Base-by-base conservation (phyloP, 164 flowering plant species). In the Pachysandra terminalis region DNA sequence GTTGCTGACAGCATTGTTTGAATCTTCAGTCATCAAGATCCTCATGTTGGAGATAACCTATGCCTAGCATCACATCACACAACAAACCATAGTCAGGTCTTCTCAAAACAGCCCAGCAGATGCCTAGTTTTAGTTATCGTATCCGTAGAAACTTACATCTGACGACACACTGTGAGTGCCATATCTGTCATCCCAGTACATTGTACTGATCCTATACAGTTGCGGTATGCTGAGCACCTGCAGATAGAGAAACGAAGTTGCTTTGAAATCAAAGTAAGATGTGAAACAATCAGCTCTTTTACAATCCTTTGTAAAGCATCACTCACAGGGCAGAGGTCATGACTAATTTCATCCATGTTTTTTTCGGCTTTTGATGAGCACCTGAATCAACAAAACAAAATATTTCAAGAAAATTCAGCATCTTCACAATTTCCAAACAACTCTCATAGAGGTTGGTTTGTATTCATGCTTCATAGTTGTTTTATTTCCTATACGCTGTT, bases 161-260 rank as follows among this genome's bases (percentile, higher is more conserved):
- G 96, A 66, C 49, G 96, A 86, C 51, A 96, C 88, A 75, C 98
- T 90, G 70, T 87, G 97, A 0, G 98, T 93, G 75, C 98, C 98
- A 77, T 93, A 93, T 79, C 87, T 93, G 88, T 93, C 97, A 76
- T 96, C 99, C 98, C 99, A 93, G 77, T 90, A 96, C 99, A 96
- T 96, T 28, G 99, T 96, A 78, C 98, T 91, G 70, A 96, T 96
- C 69, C 99, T 81, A 66, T 96, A 96, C 61, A 96, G 80, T 72
- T 96, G 99, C 70, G 93, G 99, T 78, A 96, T 90, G 73, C 99
- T 96, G 37, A 96, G 97, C 58, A 96, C 98, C 98, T 96, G 82
- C 28, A 54, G 45, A 71, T 40, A 40, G 51, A 67, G 26, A 70
- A 65, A 27, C 51, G 32, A 66, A 71, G 23, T 62, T 59, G 66